Percentiles rank a stretch among this genome's conserved stretches.
phyloP scores from a whole-genome alignment of 2,329 filamentous ascomycete species.

The Dryadomyces quercivorus region DNA sequence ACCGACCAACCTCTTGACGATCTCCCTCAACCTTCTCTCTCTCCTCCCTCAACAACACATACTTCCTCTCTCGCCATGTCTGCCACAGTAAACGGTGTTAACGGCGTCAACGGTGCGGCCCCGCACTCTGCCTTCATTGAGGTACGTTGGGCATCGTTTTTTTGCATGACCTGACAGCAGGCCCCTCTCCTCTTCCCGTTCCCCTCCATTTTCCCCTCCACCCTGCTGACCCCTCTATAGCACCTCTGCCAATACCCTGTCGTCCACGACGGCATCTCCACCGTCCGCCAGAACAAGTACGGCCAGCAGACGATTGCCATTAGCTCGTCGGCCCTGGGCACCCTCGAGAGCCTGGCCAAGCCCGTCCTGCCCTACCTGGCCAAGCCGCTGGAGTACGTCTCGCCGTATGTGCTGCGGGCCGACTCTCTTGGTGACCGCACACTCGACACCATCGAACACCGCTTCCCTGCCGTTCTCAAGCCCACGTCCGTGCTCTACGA shows the following conservation, averaged over 20 bases:
- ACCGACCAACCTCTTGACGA: background rate
- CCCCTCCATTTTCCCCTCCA: background rate
- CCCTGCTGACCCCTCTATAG: conserved; percentile 28
- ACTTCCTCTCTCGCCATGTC: conserved; percentile 7
- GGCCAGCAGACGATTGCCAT: conserved; percentile 73
- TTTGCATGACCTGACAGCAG: background rate
- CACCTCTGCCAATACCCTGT: conserved; percentile 78
- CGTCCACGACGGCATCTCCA: conserved; percentile 64
- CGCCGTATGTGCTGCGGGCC: conserved; percentile 72
- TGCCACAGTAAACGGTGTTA: conserved; percentile 11
- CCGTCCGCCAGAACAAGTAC: conserved; percentile 70
- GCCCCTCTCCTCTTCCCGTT: too few species aligned
- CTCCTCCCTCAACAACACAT: background rate
- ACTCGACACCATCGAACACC: conserved; percentile 56
- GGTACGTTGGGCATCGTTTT: conserved; percentile 1
- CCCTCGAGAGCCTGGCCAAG: conserved; percentile 64
- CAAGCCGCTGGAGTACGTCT: conserved; percentile 69
- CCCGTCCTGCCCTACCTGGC: conserved; percentile 68
- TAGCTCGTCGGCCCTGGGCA: conserved; percentile 61
- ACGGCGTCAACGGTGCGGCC: conserved; percentile 5
- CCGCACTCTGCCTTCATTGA: conserved; percentile 12
- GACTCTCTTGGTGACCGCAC: conserved; percentile 65
- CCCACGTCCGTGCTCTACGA: conserved; percentile 58
- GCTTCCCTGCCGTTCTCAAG: conserved; percentile 64
- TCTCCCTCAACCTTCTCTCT: background rate